These are phyloP conservation scores for Microcera coccophila DNA, from an alignment of 2,329 filamentous ascomycete species.

Conservation along the genomic window DNA sequence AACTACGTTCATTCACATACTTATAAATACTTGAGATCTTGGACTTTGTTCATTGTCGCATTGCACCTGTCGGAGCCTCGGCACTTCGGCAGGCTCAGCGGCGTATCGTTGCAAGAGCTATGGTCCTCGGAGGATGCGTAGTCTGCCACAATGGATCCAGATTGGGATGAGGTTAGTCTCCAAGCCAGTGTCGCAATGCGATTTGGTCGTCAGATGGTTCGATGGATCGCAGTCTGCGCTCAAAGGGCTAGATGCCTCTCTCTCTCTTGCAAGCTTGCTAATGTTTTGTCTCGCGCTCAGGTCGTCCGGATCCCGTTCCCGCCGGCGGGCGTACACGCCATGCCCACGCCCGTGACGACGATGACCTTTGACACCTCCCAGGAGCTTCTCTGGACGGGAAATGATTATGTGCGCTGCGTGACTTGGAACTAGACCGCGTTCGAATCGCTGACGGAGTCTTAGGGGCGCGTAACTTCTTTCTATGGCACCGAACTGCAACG, in stretches of 20 bases:
- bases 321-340: constrained; percentile 65
- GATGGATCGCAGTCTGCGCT: background rate
- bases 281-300: constrained; percentile 39
- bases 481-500: constrained; percentile 78
- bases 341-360: constrained; percentile 69
- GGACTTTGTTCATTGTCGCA: background rate
- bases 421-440: background rate
- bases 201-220: background rate
- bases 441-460: constrained; percentile 21
- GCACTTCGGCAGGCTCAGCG: constrained; percentile 11
- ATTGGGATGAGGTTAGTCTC: constrained; percentile 62
- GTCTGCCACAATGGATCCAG: constrained; percentile 56
- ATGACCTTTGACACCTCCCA: constrained; percentile 85
- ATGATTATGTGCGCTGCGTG: constrained; percentile 67
- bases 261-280: constrained; percentile 9
- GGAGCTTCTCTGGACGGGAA: constrained; percentile 90
- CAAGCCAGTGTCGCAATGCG: background rate
- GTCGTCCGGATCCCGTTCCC: constrained; percentile 79
- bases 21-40: background rate
- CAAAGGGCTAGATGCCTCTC: background rate
- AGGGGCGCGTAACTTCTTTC: constrained; percentile 89
- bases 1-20: background rate
- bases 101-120: constrained; percentile 22
- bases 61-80: constrained; percentile 1
- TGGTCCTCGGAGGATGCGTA: constrained; percentile 37